Evolutionary conservation across 768 basidiomycete genomes (phyloP).

Genomic region (Butyriboletus loyo): DNA sequence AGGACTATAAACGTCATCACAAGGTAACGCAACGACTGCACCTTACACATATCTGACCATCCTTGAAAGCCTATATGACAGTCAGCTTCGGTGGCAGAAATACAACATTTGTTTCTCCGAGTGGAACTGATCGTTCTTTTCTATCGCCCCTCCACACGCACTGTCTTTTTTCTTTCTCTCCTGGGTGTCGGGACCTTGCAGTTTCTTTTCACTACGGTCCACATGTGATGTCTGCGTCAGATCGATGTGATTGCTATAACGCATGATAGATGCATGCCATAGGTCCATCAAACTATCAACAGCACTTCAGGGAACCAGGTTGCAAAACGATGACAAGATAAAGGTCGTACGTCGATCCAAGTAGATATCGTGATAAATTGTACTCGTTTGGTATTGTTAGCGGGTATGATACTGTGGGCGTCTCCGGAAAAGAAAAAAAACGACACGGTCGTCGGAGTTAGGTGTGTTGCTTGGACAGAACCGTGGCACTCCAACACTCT

Average conservation of each 20-base stretch:
- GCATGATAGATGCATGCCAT: not conserved
- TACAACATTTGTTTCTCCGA: too few species aligned
- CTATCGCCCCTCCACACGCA: too few species aligned
- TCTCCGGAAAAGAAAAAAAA: not conserved
- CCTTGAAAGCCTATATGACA: too few species aligned
- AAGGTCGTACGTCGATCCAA: not conserved
- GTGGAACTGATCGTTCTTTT: not conserved
- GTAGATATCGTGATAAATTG: slow-evolving; percentile 12
- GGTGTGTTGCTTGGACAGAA: not conserved
- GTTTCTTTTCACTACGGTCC: too few species aligned
- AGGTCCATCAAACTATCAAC: slow-evolving; percentile 5
- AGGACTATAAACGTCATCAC: too few species aligned
- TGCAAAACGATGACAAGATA: not conserved
- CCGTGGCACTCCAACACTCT: too few species aligned
- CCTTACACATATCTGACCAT: too few species aligned
- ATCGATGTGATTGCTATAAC: not conserved
- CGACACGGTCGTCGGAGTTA: not conserved
- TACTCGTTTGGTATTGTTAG: not conserved
- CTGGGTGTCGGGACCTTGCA: too few species aligned
- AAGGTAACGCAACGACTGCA: too few species aligned
- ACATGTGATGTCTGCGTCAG: not conserved
- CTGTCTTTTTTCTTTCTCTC: too few species aligned
- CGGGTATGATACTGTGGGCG: not conserved
- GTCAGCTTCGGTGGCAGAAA: too few species aligned
- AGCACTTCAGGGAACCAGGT: not conserved